Base-by-base conservation (phyloP, 2,329 filamentous ascomycete species). In the Elsinoe fawcettii region DNA sequence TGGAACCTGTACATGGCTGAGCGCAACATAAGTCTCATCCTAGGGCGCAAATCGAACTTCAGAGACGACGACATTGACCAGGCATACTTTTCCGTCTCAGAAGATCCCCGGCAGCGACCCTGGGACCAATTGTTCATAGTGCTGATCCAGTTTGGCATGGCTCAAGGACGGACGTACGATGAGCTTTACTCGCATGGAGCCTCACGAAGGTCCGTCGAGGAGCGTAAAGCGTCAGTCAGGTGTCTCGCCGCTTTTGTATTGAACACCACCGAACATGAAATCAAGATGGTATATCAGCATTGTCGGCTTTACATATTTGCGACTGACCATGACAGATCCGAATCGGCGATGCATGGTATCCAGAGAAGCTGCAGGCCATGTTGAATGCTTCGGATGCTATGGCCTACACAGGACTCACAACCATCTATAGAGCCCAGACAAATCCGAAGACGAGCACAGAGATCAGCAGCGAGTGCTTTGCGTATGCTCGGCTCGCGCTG, bases 391-490 rank as follows among this genome's bases (percentile, higher is more conserved):
- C 59, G 1, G 60, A 62, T n/a, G 60, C 60, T 25, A 59, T 62
- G 20, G 57, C 57, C 14, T 62, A 62, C 30, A 56, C 57, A 3
- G 59, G 58, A 9, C 27, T 62, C 8, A 62, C 60, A 1, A 53
- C 56, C 16, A 60, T 62, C 12, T 61, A 58, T 14, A 58, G 60
- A 2, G 60, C 60, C 0, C 60, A 62, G 34, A 59, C 60, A 7
- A 54, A 53, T 16, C 59, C 58, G 0, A 58, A 47, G 5, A 47
- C 20, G 22, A 49, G 55, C 0, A 61, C 59, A 0, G 60, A 62
- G n/a, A 61, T 62, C 27, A 62, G 58, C 47, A 59, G 57, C 1
- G 51, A 59, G 41, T 62, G 60, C 44, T 62, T 59, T 18, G 59
- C 60, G 18, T 56, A 55, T 14, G 60, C 59, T 14, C 22, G 57